Evolutionary conservation across 2,329 filamentous ascomycete species (phyloP).

Genomic region (Nigrospora osmanthi): DNA sequence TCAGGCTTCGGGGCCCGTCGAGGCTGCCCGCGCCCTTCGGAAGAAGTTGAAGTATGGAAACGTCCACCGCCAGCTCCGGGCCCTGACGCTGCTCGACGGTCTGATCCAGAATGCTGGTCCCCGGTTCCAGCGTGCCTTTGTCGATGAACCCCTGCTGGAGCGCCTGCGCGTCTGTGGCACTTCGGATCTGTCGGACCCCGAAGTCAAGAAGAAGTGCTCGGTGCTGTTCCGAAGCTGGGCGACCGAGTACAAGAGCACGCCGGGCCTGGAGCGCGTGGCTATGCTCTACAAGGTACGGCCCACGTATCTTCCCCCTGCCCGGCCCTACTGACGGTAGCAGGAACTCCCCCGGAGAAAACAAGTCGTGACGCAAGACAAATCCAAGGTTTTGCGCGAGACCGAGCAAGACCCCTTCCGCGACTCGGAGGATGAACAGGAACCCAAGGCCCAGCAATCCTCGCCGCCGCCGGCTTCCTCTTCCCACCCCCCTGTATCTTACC

Average conservation of each 20-base stretch:
- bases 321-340: slow-evolving; percentile 19
- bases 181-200: slow-evolving; percentile 73
- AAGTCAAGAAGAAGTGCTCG: slow-evolving; percentile 84
- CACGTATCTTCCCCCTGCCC: not conserved
- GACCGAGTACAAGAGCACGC: slow-evolving; percentile 68
- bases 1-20: slow-evolving; percentile 76
- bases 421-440: slow-evolving; percentile 51
- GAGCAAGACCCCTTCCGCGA: slow-evolving; percentile 61
- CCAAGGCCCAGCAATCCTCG: slow-evolving; percentile 19
- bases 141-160: slow-evolving; percentile 86
- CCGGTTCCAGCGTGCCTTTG: slow-evolving; percentile 79
- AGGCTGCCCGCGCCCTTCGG: slow-evolving; percentile 84
- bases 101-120: slow-evolving; percentile 90
- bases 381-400: slow-evolving; percentile 76
- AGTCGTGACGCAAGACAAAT: slow-evolving; percentile 67
- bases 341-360: slow-evolving; percentile 62
- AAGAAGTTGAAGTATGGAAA: slow-evolving; percentile 99
- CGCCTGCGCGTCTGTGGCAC: slow-evolving; percentile 81
- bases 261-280: slow-evolving; percentile 74
- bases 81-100: slow-evolving; percentile 82
- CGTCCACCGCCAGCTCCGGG: slow-evolving; percentile 83
- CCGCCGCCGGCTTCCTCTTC: slow-evolving; percentile 19
- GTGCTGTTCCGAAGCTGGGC: slow-evolving; percentile 85
- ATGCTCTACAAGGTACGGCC: slow-evolving; percentile 57
- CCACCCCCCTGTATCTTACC: slow-evolving; percentile 15